Percentiles rank a stretch among this genome's conserved stretches.
These are phyloP conservation scores for Kodamaea jinghongensis DNA, from an alignment of 805 yeast species.

Conservation along the genomic window DNA sequence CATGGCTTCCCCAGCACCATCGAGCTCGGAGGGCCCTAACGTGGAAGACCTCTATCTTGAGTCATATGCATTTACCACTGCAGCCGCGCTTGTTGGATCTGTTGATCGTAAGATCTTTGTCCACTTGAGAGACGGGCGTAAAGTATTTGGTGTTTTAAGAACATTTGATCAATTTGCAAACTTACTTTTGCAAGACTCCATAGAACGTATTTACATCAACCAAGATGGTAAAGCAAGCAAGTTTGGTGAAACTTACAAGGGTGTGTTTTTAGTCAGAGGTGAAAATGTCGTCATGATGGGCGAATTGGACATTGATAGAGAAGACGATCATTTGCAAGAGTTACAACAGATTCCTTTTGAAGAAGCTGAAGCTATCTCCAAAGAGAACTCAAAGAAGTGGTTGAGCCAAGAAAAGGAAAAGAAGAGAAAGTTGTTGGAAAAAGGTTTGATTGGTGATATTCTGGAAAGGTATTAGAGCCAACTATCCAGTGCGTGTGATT, in stretches of 20 bases:
- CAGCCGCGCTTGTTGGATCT: conserved; percentile 86
- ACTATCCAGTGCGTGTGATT: no score
- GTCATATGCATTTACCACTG: conserved; percentile 80
- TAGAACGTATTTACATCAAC: conserved; percentile 73
- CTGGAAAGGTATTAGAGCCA: conserved; percentile 31
- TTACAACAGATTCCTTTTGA: conserved; percentile 59
- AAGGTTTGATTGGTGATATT: conserved; percentile 58
- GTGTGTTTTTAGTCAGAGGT: conserved; percentile 88
- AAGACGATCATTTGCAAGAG: conserved; percentile 62
- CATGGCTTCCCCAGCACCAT: conserved; percentile 9
- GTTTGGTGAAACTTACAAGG: conserved; percentile 76
- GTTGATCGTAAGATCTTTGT: conserved; percentile 83
- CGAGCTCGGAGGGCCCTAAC: conserved; percentile 26
- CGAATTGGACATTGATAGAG: conserved; percentile 85
- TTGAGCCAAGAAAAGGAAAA: conserved; percentile 43
- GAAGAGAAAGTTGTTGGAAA: conserved; percentile 47
- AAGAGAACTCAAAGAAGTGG: conserved; percentile 26
- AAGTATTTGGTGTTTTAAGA: conserved; percentile 82
- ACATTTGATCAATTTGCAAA: conserved; percentile 96
- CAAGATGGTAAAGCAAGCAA: conserved; percentile 28
- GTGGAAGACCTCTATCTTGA: conserved; percentile 64
- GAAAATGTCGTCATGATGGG: conserved; percentile 94
- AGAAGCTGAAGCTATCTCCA: conserved; percentile 52
- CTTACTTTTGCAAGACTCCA: conserved; percentile 85
- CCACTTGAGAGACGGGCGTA: conserved; percentile 84